phyloP scores from a whole-genome alignment of 1,284 basidiomycete genomes.

The Ganoderma boninense region DNA sequence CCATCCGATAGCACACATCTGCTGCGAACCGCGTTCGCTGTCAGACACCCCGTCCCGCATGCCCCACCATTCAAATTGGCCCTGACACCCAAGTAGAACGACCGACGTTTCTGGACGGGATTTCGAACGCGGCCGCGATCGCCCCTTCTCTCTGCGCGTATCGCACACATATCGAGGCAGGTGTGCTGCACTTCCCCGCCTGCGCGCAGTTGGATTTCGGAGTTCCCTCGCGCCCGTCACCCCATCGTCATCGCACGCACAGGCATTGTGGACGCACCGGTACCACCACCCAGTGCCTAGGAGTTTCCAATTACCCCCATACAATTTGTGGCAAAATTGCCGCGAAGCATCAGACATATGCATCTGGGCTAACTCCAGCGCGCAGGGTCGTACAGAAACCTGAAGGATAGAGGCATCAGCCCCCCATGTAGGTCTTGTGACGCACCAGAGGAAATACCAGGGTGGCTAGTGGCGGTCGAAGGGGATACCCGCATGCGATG shows the following conservation, averaged over 20 bases:
- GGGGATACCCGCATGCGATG: not conserved
- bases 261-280: not conserved
- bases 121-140: constrained; percentile 2
- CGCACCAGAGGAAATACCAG: constrained; percentile 10
- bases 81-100: not conserved
- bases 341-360: constrained; percentile 24
- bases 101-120: constrained; percentile 2
- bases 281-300: not conserved
- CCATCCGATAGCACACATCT: constrained; percentile 32
- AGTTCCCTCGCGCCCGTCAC: not conserved
- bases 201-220: not conserved
- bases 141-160: not conserved
- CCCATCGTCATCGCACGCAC: not conserved
- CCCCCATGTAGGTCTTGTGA: constrained; percentile 24
- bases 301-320: not conserved
- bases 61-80: constrained; percentile 15
- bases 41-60: constrained; percentile 17
- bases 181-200: not conserved
- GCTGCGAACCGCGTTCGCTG: constrained; percentile 23
- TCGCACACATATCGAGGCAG: not conserved
- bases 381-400: not conserved
- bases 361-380: not conserved
- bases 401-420: not conserved
- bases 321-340: constrained; percentile 14
- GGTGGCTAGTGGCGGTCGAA: constrained; percentile 5